Evolutionary conservation across 2,329 filamentous ascomycete genomes (phyloP).

Genomic region (Ciborinia camelliae): DNA sequence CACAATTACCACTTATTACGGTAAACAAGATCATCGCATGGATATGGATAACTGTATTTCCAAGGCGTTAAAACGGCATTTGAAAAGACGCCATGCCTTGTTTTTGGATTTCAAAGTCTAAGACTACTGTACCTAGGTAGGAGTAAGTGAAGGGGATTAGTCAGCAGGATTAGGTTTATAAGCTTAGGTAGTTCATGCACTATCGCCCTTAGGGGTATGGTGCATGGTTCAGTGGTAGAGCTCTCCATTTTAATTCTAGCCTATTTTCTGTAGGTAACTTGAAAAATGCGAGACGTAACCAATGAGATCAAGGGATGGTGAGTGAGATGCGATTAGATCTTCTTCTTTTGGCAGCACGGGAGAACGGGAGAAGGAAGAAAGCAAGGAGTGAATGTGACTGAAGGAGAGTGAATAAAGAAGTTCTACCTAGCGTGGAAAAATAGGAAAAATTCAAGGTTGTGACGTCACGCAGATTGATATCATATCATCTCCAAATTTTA

Average conservation of each 20-base stretch:
- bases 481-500: background rate
- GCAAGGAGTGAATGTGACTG: background rate
- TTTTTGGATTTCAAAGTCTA: background rate
- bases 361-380: background rate
- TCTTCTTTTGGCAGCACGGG: background rate
- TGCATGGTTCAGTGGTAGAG: too few relatives aligned
- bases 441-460: background rate
- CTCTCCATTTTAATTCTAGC: too few relatives aligned
- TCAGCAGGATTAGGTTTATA: too few relatives aligned
- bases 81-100: constrained; percentile 1
- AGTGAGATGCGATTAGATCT: too few relatives aligned
- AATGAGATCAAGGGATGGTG: background rate
- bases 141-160: too few relatives aligned
- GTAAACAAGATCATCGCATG: too few relatives aligned
- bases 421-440: too few relatives aligned
- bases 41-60: too few relatives aligned
- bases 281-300: background rate
- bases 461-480: constrained; percentile 3
- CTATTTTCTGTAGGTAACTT: too few relatives aligned
- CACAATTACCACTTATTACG: background rate
- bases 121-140: too few relatives aligned
- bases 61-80: constrained; percentile 11
- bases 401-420: background rate
- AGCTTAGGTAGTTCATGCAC: too few relatives aligned
- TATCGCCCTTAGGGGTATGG: too few relatives aligned